These are phyloP conservation scores for Colletotrichum euphorbiae DNA, from an alignment of 2,329 filamentous ascomycete genomes.

Conservation along the genomic window DNA sequence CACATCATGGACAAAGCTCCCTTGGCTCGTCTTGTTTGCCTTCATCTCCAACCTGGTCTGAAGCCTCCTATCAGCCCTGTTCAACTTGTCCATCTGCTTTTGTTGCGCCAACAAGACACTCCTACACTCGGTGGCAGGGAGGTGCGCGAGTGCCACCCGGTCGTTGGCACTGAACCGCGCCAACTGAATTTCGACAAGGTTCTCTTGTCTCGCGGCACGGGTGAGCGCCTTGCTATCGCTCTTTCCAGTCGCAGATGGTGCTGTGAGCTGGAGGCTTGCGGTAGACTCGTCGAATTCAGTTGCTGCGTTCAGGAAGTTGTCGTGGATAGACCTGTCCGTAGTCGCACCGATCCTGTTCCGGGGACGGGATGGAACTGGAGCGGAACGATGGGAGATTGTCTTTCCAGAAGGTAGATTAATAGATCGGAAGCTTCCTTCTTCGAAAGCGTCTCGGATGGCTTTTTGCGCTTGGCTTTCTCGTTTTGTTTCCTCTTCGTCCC, in stretches of 20 bases:
- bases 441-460: constrained; percentile 16
- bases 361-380: background rate
- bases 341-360: background rate
- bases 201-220: constrained; percentile 36
- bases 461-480: background rate
- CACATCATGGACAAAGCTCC: too few relatives aligned
- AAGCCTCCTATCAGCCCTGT: constrained; percentile 39
- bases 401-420: constrained; percentile 52
- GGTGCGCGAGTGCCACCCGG: constrained; percentile 44
- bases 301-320: accelerated
- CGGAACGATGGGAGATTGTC: constrained; percentile 47
- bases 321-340: background rate
- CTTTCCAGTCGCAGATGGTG: background rate
- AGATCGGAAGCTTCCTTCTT: constrained; percentile 44
- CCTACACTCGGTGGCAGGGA: constrained; percentile 46
- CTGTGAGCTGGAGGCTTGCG: constrained; percentile 6
- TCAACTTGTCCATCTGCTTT: constrained; percentile 45
- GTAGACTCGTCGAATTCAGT: background rate
- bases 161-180: constrained; percentile 45
- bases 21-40: constrained; percentile 35
- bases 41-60: constrained; percentile 42
- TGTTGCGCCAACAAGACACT: constrained; percentile 45
- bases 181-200: constrained; percentile 42
- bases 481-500: background rate
- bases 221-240: constrained; percentile 9